Evolutionary conservation across 441 rosid species (phyloP), one percentile per base, ranked within the genome.

Genomic region (Croton laevigatus): DNA sequence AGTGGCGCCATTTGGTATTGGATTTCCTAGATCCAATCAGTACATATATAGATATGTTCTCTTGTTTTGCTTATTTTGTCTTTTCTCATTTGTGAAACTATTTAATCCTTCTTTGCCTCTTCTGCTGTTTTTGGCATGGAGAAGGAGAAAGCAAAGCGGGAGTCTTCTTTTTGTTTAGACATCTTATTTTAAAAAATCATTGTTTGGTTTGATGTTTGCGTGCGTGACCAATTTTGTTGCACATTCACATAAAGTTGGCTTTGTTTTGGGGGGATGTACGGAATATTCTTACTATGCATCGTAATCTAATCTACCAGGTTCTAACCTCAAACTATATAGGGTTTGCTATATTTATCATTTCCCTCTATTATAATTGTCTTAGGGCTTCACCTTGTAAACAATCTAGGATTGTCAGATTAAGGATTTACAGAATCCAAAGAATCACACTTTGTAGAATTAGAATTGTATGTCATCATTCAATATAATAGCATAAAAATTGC

Each of bases 181-280:
- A 13, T 20, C 52, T 10, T 42, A 12, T 1, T 62, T 42, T 19
- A 12, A 23, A 42, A 9, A 42, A 2, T 27, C 7, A 27, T 27
- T 38, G 48, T 65, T 46, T 44, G 22, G n/a, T 65, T 32, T 65
- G 58, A 34, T 46, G 68, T 27, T 45, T 65, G 32, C 1, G 32
- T 27, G 19, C 7, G 7, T 65, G 36, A 63, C 12, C 20, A 22
- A 40, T 45, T 22, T 53, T 63, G 36, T 63, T 44, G 19, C 32
- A 0, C 9, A 20, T 62, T 22, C 53, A 44, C 8, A 20, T 44
- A 12, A 40, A 42, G 10, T 45, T 16, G 52, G 32, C 2, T 19
- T 36, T 40, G 11, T 22, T 6, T 63, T 63, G 3, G 11, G 53
- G 8, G 37, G 66, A 38, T 19, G 3, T 40, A 3, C 27, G 9